Evolutionary conservation across 2,329 filamentous ascomycete genomes (phyloP).

Genomic region (Hypoxylon sp.): DNA sequence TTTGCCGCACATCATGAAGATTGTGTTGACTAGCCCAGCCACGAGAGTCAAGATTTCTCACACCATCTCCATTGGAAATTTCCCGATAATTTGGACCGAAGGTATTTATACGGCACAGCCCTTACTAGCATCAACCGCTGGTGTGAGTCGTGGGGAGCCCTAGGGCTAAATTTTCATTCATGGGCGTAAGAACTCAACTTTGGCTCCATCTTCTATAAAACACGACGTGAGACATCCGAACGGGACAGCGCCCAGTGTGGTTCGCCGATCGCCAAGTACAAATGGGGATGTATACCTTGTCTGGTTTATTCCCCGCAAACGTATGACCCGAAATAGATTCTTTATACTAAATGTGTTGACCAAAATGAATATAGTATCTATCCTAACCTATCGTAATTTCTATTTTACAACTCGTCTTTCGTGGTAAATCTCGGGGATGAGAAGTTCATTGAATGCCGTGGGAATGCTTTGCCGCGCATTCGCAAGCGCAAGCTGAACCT

Average conservation of each 20-base stretch:
- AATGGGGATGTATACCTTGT: conserved; percentile 18
- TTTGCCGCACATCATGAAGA: conserved; percentile 30
- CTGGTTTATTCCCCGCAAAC: conserved; percentile 28
- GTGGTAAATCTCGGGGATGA: conserved; percentile 15
- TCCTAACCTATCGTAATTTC: conserved; percentile 32
- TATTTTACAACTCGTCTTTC: conserved; percentile 5
- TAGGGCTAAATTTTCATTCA: conserved; percentile 9
- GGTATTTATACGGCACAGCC: conserved; percentile 12
- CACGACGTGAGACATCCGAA: conserved; percentile 39
- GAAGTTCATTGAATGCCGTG: conserved; percentile 5
- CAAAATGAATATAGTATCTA: conserved; percentile 27
- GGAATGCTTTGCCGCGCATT: background rate
- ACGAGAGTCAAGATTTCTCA: conserved; percentile 20
- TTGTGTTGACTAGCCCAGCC: conserved; percentile 27
- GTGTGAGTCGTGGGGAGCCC: conserved; percentile 17
- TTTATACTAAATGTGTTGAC: conserved; percentile 2
- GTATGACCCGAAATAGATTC: conserved; percentile 10
- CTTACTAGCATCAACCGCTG: conserved; percentile 12
- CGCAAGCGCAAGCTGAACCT: background rate
- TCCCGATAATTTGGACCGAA: conserved; percentile 15
- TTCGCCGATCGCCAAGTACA: conserved; percentile 41
- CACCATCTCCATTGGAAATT: conserved; percentile 7
- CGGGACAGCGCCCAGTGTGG: conserved; percentile 28
- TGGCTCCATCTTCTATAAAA: conserved; percentile 40
- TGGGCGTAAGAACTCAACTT: conserved; percentile 22